phyloP scores from a whole-genome alignment of 805 yeast species.

The Barnettozyma californica region DNA sequence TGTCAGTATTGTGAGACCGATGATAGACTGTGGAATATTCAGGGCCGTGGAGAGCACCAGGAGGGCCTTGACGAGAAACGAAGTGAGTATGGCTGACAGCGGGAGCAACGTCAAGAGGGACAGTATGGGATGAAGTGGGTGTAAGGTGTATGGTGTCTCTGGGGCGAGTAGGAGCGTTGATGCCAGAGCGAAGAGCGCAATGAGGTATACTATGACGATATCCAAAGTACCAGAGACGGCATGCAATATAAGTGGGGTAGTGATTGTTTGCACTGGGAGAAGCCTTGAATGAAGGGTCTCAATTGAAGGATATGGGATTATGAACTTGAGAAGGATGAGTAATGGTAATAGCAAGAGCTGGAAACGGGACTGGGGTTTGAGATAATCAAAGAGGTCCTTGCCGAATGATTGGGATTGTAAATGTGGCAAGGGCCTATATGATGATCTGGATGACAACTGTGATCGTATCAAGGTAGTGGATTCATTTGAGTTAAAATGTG shows the following conservation, averaged over 20 bases:
- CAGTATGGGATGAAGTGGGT: slow-evolving; percentile 28
- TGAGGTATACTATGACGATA: neutral
- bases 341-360: neutral
- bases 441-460: neutral
- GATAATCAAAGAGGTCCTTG: neutral
- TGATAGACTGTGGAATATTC: slow-evolving; percentile 64
- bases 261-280: neutral
- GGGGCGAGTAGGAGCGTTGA: neutral
- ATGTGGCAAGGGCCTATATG: neutral
- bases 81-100: slow-evolving; percentile 62
- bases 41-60: slow-evolving; percentile 55
- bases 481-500: neutral
- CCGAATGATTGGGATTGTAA: neutral
- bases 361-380: neutral
- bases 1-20: slow-evolving; percentile 87
- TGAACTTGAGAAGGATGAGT: neutral
- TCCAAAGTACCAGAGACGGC: neutral
- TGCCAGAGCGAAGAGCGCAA: neutral
- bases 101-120: slow-evolving; percentile 64
- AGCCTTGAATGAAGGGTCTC: neutral
- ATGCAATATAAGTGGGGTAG: slow-evolving; percentile 2
- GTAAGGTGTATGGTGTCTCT: neutral
- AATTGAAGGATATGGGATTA: slow-evolving; percentile 1
- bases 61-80: slow-evolving; percentile 62
- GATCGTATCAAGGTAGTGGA: neutral